A percentile compares a stretch with the other conserved stretches of the same genome.
phyloP scores from a whole-genome alignment of 225 moss, liverwort and hornwort species.

The Marchantia polymorpha region DNA sequence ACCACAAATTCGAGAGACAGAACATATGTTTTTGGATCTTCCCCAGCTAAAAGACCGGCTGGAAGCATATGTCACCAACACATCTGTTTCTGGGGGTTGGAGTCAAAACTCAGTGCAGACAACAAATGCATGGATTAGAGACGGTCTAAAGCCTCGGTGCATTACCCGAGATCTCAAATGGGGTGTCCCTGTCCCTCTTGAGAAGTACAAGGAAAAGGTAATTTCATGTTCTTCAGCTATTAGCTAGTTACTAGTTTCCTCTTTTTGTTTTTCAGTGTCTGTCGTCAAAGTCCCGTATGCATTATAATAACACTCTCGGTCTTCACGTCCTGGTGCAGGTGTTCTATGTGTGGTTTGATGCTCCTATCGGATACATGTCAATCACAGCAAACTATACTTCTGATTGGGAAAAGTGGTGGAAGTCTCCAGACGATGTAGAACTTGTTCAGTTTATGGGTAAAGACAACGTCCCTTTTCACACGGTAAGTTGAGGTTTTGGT shows the following conservation, averaged over 20 bases:
- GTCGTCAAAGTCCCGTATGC: no score
- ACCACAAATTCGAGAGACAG: slow-evolving; percentile 61
- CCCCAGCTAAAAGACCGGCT: slow-evolving; percentile 63
- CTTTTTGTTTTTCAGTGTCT: neutral
- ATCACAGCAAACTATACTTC: slow-evolving; percentile 84
- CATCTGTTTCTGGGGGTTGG: slow-evolving; percentile 75
- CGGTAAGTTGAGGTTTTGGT: slow-evolving; percentile 42
- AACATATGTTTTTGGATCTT: slow-evolving; percentile 80
- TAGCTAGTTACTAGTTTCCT: neutral
- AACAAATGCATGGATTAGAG: slow-evolving; percentile 87
- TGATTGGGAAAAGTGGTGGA: slow-evolving; percentile 99
- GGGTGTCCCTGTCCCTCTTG: slow-evolving; percentile 88
- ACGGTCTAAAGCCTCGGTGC: slow-evolving; percentile 75
- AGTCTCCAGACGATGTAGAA: slow-evolving; percentile 83
- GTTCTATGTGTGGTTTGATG: slow-evolving; percentile 99
- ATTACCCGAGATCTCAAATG: slow-evolving; percentile 92
- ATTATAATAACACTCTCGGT: neutral
- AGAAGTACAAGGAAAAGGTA: slow-evolving; percentile 90
- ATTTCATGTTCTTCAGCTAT: neutral
- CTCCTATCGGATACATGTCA: slow-evolving; percentile 92
- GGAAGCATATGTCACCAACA: slow-evolving; percentile 58
- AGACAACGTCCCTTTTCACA: slow-evolving; percentile 96
- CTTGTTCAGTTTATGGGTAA: slow-evolving; percentile 99
- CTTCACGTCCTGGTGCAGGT: slow-evolving; percentile 41
- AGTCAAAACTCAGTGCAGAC: slow-evolving; percentile 82